Base-by-base conservation (phyloP, 345 rosid genomes). In the Kernera saxatilis region DNA sequence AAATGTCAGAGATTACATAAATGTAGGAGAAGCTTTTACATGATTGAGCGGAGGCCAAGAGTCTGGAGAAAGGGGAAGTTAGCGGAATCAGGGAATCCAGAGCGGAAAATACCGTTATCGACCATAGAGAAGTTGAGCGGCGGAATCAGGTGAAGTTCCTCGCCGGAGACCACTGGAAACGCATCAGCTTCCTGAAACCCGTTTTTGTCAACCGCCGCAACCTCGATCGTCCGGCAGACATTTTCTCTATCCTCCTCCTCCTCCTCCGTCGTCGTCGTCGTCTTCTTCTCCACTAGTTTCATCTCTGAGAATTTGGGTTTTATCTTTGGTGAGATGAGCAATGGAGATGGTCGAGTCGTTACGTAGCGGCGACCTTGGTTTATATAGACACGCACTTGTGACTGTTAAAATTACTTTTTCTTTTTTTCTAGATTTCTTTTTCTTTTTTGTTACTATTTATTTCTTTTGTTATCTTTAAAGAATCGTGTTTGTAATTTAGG, bases 81-180 rank as follows among this genome's bases (percentile, higher is more conserved):
- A 75, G 86, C 85, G 40, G 95, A 82, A 77, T 86, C 94, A 27
- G 99, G 99, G 79, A 91, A 94, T 64, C 99, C 99, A 45, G 99
- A 91, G 71, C 99, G 79, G 85, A 94, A 94, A 60, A 94, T 84
- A 65, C 97, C 97, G 63, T 85, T 89, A 72, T 91, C 99, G 21
- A 94, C 99, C 93, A 91, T 82, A 1, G 99, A 72, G 87, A 94
- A 94, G 85, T 94, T 94, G 3, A 91, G 78, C 1, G 99, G 99
- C 3, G 99, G 99, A 7, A 77, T 81, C 51, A 84, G 78, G 73
- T 61, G 78, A 64, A 78, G 69, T n/a, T 94, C 92, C 5, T 83
- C 90, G 1, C 78, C 81, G 59, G 78, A 32, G 30, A 65, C 6
- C 7, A 32, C 46, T 18, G 11, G 32, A 49, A 48, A 59, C 7